These are phyloP conservation scores for Dictyostelium brefeldianum DNA, from an alignment of 78 protist genomes.

Conservation along the genomic window DNA sequence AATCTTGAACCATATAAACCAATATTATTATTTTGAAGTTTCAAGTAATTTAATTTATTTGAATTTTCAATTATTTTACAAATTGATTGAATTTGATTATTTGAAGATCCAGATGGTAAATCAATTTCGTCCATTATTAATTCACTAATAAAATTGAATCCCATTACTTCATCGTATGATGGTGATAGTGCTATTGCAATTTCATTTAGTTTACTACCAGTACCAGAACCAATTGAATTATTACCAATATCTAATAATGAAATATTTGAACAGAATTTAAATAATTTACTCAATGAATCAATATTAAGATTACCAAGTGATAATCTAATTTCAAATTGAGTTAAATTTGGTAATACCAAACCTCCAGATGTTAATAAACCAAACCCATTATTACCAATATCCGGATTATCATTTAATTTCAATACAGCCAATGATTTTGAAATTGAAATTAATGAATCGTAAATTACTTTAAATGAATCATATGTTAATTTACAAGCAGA, in stretches of 20 bases:
- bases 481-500: not conserved
- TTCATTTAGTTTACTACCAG: no score
- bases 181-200: no score
- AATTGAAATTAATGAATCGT: not conserved
- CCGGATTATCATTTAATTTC: not conserved
- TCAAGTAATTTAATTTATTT: not conserved
- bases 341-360: not conserved
- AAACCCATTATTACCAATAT: not conserved
- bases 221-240: not conserved
- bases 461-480: not conserved
- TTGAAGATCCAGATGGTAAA: no score
- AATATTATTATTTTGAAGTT: constrained; percentile 3
- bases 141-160: not conserved
- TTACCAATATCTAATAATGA: constrained; percentile 3
- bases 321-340: not conserved
- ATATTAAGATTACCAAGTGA: not conserved
- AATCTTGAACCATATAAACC: not conserved
- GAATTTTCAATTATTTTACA: constrained; percentile 10
- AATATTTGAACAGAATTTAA: not conserved
- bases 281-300: not conserved
- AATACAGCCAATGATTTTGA: not conserved
- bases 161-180: not conserved
- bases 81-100: not conserved
- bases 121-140: not conserved
- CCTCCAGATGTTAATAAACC: not conserved